Conservation (phyloP, 345 rosid species). For the Corchorus olitorius region DNA sequence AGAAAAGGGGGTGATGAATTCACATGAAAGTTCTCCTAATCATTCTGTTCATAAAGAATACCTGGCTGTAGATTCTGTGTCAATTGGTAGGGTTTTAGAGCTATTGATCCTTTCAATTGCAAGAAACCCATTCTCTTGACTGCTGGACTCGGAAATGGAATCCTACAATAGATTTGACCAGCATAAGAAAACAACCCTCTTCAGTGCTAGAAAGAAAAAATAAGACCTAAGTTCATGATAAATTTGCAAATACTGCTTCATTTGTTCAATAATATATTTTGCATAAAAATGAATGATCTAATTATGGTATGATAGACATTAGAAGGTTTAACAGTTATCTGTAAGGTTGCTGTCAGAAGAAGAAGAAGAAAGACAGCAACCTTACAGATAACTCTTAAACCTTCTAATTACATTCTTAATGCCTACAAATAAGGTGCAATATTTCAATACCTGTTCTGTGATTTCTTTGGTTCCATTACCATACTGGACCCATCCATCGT, state of each 20-base stretch:
- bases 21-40: slow-evolving; percentile 20
- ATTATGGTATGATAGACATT: no score
- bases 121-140: slow-evolving; percentile 57
- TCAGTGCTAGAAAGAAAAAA: not conserved
- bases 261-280: not conserved
- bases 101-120: slow-evolving; percentile 45
- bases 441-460: slow-evolving; percentile 53
- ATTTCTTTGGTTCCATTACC: slow-evolving; percentile 31
- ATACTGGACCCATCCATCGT: slow-evolving; percentile 59
- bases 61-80: slow-evolving; percentile 51
- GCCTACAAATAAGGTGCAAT: slow-evolving; percentile 14
- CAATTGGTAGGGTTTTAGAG: slow-evolving; percentile 33
- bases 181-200: slow-evolving; percentile 1
- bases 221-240: no score
- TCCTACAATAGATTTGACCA: slow-evolving; percentile 43
- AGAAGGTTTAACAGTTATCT: no score
- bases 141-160: slow-evolving; percentile 49
- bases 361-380: no score
- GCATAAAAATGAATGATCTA: not conserved
- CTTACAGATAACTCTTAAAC: not conserved
- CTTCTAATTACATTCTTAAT: slow-evolving; percentile 7
- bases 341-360: no score
- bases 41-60: slow-evolving; percentile 31
- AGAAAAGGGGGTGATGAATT: not conserved
- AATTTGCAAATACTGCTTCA: not conserved